Base-by-base conservation (phyloP, 2,329 filamentous ascomycete genomes). In the Neofusicoccum ribis region DNA sequence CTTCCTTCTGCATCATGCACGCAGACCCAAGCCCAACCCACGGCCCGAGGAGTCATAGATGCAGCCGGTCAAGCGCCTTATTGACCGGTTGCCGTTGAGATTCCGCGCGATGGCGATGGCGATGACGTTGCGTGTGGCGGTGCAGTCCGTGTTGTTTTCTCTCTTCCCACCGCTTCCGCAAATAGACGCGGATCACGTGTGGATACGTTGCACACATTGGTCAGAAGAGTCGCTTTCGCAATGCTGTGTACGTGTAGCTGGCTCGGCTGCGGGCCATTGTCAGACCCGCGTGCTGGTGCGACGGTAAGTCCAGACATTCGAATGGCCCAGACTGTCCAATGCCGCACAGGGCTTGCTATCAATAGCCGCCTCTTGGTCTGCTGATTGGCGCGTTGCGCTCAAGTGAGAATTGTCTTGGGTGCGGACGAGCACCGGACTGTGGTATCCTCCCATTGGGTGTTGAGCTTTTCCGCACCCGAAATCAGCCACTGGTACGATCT, bases 21-120 rank as follows among this genome's bases (percentile, higher is more conserved):
- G 56, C 43, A 60, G 39, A 59, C 54, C 39, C 54, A 59, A 59
- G 34, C 9, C 52, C 52, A 56, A 56, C 41, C 52, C 8, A 31
- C 52, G 34, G 54, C 56, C 56, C 56, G 31, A 60, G n/a, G 56
- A 60, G 56, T 60, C 56, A 60, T 60, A 36, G 27, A 12, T 59
- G 54, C 54, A 59, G 56, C 56, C 56, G 56, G 56, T 60, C 56
- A 60, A 23, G 31, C 15, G 27, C 43, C 43, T 47, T 39, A 60
- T 60, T 60, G 41, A 60, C 56, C 56, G 56, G 56, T 60, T 60
- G 56, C 43, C 56, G n/a, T 47, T 15, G 41, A 37, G 56, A 60
- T 36, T 47, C 49, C 34, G 47, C 46, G 5, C 46, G 46, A 49
- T 49, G 37, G 37, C 37, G 27, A 31, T 31, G 27, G 27, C 27